Percentiles rank a stretch among this genome's conserved stretches.
Conservation (phyloP, 2,329 filamentous ascomycete genomes). For the Elsinoe australis region DNA sequence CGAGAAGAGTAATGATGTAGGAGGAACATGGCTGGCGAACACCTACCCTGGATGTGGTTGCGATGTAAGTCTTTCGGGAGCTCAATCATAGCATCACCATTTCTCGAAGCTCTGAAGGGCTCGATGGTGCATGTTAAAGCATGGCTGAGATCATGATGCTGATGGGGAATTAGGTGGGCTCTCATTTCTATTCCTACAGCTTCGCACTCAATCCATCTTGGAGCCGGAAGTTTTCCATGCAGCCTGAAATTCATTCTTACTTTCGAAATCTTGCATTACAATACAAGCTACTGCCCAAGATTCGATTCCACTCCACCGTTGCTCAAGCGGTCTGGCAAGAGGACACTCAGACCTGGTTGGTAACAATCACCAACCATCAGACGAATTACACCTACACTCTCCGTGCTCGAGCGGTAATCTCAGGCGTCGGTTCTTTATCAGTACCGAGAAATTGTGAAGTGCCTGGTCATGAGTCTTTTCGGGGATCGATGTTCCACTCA, state of each 20-base stretch:
- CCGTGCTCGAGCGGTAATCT: conserved; percentile 25
- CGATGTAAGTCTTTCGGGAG: conserved; percentile 25
- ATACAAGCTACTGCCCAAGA: conserved; percentile 24
- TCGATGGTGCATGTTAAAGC: too few species aligned
- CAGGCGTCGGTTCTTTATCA: conserved; percentile 26
- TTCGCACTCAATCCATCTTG: conserved; percentile 48
- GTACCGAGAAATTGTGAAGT: conserved; percentile 26
- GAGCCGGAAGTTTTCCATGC: conserved; percentile 36
- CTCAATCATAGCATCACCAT: neutral
- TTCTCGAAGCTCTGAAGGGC: neutral
- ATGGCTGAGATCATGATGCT: neutral
- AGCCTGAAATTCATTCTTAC: conserved; percentile 27
- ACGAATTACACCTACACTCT: conserved; percentile 22
- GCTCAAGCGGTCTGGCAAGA: conserved; percentile 26
- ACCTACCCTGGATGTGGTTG: conserved; percentile 35
- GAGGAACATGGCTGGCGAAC: conserved; percentile 33
- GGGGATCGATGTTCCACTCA: conserved; percentile 36
- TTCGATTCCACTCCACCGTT: conserved; percentile 24
- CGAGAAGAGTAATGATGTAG: conserved; percentile 36
- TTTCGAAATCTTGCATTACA: conserved; percentile 24
- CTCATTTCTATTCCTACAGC: conserved; percentile 48
- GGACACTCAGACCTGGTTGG: conserved; percentile 24
- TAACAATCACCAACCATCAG: conserved; percentile 23
- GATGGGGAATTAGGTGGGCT: neutral
- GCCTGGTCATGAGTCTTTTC: conserved; percentile 28